Base-by-base conservation (phyloP, 352 stramenopile genomes). In the Globisporangium middletonii region DNA sequence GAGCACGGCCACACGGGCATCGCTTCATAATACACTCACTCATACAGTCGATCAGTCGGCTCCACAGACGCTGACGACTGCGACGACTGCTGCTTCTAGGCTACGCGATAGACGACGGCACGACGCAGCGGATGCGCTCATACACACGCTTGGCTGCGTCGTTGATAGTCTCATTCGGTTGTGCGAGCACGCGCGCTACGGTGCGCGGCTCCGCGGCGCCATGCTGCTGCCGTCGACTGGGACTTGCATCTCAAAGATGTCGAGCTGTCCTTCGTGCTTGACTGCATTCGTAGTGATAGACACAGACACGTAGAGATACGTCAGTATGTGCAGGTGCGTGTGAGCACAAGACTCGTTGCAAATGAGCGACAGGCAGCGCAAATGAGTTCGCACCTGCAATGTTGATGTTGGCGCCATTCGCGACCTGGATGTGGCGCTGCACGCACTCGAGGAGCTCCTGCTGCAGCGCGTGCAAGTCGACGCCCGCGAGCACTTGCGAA, bases 241-340 rank as follows among this genome's bases (percentile, higher is more conserved):
- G 59, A 95, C 86, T 53, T 95, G 86, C 86, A 95, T 95, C 69
- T 95, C 86, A 56, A 95, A 95, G 53, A 95, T 94, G 57, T 95
- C 86, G 60, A 95, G 69, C 30, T 84, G 75, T 2, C 84, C 84
- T 68, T 95, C 86, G 60, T 93, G 80, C 64, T 94, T 94, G 41
- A 95, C 86, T 92, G 64, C 26, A 16, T 13, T 8, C 48, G 54
- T 44, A 6, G 13, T 23, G 15, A 57, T 12, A 55, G 13, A 57
- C 26, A 47, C 19, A 45, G 33, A 52, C 15, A 23, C 23, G 23
- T 23, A 23, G 23, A n/a, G 4, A 9, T 19, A 18, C 13, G 1
- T 19, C 8, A 19, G 41, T 19, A 19, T 4, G 15, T 3, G n/a
- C 4, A 45, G 13, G 18, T 23, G 27, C 8, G 12, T 45, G n/a